Conservation (phyloP, 2,329 filamentous ascomycete genomes). For the Cladosporium sp. region DNA sequence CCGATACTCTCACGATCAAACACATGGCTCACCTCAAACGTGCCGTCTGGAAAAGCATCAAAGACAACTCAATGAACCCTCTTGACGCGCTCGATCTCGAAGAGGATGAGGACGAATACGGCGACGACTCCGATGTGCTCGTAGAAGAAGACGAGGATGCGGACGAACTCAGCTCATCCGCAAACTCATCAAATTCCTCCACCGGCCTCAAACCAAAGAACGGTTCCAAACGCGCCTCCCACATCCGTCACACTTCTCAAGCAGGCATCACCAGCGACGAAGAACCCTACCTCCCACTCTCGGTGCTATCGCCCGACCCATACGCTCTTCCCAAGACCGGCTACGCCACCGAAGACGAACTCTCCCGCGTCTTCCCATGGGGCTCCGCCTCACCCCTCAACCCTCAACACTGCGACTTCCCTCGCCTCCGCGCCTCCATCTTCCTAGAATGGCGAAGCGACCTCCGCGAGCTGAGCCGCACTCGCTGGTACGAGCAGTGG, state of each 20-base stretch:
- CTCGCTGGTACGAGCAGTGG: constrained; percentile 96
- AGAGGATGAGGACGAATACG: constrained; percentile 54
- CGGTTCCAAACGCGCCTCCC: constrained; percentile 24
- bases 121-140: constrained; percentile 36
- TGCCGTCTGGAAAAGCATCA: constrained; percentile 82
- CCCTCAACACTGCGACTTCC: constrained; percentile 87
- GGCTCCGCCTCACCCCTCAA: constrained; percentile 94
- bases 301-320: constrained; percentile 87
- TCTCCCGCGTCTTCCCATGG: constrained; percentile 83
- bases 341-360: constrained; percentile 69
- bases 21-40: constrained; percentile 93
- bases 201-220: constrained; percentile 22
- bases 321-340: constrained; percentile 69
- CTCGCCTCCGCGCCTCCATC: constrained; percentile 82
- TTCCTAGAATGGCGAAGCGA: constrained; percentile 93
- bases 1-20: constrained; percentile 89
- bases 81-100: constrained; percentile 81
- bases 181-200: constrained; percentile 29
- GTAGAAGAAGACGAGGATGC: constrained; percentile 33
- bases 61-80: constrained; percentile 80
- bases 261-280: constrained; percentile 38
- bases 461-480: constrained; percentile 81
- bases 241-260: constrained; percentile 39
- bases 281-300: constrained; percentile 74
- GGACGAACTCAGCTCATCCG: constrained; percentile 32